Evolutionary conservation across 345 rosid genomes (phyloP).

Genomic region (Linum tenue): DNA sequence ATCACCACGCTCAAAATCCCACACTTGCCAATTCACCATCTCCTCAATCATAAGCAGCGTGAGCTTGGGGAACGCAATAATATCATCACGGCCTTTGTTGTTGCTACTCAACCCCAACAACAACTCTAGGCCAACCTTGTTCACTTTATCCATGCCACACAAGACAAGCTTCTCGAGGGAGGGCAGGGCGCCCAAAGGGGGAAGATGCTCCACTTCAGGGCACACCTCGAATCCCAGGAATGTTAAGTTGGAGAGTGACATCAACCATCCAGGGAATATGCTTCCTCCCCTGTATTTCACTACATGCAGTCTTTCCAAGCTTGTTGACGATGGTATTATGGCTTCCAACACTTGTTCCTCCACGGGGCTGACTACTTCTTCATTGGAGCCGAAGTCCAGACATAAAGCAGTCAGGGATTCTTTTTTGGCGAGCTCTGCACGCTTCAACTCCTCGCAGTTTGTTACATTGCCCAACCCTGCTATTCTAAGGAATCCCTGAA

Average conservation of each 20-base stretch:
- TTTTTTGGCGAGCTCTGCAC: background rate
- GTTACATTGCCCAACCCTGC: background rate
- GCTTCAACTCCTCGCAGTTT: background rate
- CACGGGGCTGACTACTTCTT: background rate
- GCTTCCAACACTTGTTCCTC: background rate
- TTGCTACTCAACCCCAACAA: too few species aligned
- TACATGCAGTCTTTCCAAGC: background rate
- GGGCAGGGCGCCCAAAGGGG: background rate
- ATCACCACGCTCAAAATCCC: background rate
- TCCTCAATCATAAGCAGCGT: background rate
- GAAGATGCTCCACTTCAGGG: background rate
- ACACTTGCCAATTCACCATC: background rate
- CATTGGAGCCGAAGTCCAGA: background rate
- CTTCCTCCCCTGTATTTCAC: background rate
- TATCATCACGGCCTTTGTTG: background rate
- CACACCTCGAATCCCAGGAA: background rate
- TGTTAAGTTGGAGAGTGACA: background rate
- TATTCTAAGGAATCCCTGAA: background rate
- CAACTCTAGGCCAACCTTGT: background rate
- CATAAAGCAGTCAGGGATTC: background rate
- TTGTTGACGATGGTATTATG: background rate
- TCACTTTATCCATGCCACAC: background rate
- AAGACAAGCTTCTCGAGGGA: background rate
- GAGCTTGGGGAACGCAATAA: background rate
- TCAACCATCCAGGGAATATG: background rate